Percentiles rank a stretch among this genome's conserved stretches.
phyloP scores from a whole-genome alignment of 75 land plant genomes.

The Pseudotsuga menziesii region DNA sequence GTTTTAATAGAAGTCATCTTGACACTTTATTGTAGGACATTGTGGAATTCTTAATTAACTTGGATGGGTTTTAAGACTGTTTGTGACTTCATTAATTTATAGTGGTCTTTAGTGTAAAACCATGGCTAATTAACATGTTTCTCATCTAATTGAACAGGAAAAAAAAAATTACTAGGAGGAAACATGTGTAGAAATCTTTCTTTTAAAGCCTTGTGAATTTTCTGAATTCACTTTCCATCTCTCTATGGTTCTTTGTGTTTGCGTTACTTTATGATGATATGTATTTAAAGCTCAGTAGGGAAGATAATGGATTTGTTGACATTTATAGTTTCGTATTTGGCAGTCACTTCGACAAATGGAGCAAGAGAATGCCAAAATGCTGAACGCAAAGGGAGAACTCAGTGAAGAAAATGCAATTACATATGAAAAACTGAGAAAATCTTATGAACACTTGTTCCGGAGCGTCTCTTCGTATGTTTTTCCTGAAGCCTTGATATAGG shows the following conservation, averaged over 20 bases:
- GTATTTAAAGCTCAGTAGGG: neutral
- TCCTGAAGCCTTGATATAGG: neutral
- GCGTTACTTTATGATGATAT: neutral
- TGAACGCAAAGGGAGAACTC: constrained; percentile 97
- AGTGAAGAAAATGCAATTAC: constrained; percentile 86
- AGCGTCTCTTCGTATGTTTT: constrained; percentile 85
- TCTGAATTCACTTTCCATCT: neutral
- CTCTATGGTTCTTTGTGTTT: neutral
- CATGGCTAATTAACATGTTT: neutral
- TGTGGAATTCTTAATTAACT: neutral
- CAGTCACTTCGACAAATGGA: constrained; percentile 95
- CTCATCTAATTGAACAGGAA: too few species aligned
- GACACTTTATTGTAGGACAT: neutral
- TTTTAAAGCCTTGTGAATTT: neutral
- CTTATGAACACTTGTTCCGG: constrained; percentile 86
- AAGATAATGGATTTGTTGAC: neutral
- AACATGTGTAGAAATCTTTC: neutral
- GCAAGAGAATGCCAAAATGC: constrained; percentile 83
- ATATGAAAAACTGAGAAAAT: constrained; percentile 91
- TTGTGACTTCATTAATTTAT: neutral
- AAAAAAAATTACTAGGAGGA: neutral
- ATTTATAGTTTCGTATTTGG: neutral
- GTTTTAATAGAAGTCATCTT: neutral
- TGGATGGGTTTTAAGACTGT: neutral
- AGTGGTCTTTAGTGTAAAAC: neutral